phyloP scores from a whole-genome alignment of 306 rosid species.

The Astragalus glycyphyllos region DNA sequence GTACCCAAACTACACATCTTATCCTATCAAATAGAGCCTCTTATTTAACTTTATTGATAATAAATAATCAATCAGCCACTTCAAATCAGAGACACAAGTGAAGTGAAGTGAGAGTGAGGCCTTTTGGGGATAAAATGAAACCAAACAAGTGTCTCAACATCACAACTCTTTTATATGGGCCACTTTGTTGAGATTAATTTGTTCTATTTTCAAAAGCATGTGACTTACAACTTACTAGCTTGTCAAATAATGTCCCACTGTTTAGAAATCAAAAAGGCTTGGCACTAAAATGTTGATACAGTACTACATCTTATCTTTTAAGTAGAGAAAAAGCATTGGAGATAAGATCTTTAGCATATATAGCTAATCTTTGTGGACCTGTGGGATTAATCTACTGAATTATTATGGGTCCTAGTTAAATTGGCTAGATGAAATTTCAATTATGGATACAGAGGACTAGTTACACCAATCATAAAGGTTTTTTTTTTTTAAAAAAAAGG shows the following conservation, averaged over 20 bases:
- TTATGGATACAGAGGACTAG: slow-evolving; percentile 33
- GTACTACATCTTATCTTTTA: slow-evolving; percentile 58
- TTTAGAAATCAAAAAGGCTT: slow-evolving; percentile 44
- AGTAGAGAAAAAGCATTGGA: slow-evolving; percentile 41
- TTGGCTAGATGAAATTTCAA: slow-evolving; percentile 33
- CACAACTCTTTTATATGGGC: slow-evolving; percentile 24
- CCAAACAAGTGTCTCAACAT: slow-evolving; percentile 37
- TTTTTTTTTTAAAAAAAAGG: too few relatives aligned
- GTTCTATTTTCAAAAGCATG: slow-evolving; percentile 42
- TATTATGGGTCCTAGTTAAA: slow-evolving; percentile 41
- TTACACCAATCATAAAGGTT: slow-evolving; percentile 10
- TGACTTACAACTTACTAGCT: slow-evolving; percentile 45
- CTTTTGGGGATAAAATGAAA: too few relatives aligned
- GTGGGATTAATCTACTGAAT: slow-evolving; percentile 34
- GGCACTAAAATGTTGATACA: slow-evolving; percentile 44
- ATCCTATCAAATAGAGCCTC: slow-evolving; percentile 44
- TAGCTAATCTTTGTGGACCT: slow-evolving; percentile 53
- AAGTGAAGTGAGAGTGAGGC: too few relatives aligned
- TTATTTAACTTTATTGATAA: slow-evolving; percentile 38
- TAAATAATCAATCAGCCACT: neutral
- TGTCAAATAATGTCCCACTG: slow-evolving; percentile 66
- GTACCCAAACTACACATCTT: slow-evolving; percentile 54
- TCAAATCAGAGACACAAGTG: slow-evolving; percentile 31
- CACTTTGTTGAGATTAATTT: slow-evolving; percentile 37
- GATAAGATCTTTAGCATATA: slow-evolving; percentile 62